Base-by-base conservation (phyloP, 202 grass and related monocot genomes). In the Digitaria exilis region DNA sequence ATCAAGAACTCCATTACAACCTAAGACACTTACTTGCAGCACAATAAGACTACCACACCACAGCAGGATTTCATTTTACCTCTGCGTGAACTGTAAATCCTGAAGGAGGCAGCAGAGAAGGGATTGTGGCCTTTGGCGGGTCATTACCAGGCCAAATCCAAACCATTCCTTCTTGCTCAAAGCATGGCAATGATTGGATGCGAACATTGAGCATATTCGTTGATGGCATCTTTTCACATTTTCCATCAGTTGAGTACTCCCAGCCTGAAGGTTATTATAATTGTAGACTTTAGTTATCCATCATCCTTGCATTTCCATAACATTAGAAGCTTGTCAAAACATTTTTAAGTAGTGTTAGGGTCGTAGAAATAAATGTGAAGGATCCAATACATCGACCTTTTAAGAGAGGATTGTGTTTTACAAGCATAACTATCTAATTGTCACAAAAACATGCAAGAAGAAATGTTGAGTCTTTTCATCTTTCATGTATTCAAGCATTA, bases 141-240 rank as follows among this genome's bases (percentile, higher is more conserved):
- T 93, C 91, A 42, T 85, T 68, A 0, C 96, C 96, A 48, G 93
- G 96, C 96, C 96, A 99, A 31, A 99, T 90, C 96, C 96, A 99
- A 76, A 99, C 90, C 96, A 99, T 96, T 65, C 96, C 93, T 89
- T 99, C 96, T 79, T 92, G 91, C 88, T 99, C 96, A 26, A 96
- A 94, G 72, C 96, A 99, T 31, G 93, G 89, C 83, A 99, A 89
- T 71, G 96, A 84, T 49, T 69, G 86, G 69, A 99, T 94, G 44
- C 84, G 88, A 34, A 96, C 88, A 30, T 94, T 34, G 16, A 99
- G 83, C 87, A 86, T 96, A 60, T 49, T 89, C 18, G 96, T 99
- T 31, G 96, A 99, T 82, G 96, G 96, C 96, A 99, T 99, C 81
- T 99, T 99, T 77, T 99, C 91, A 49, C 96, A 96, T 71, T 96